phyloP scores from a whole-genome alignment of 2,329 filamentous ascomycete genomes.

The Trichophyton rubrum region DNA sequence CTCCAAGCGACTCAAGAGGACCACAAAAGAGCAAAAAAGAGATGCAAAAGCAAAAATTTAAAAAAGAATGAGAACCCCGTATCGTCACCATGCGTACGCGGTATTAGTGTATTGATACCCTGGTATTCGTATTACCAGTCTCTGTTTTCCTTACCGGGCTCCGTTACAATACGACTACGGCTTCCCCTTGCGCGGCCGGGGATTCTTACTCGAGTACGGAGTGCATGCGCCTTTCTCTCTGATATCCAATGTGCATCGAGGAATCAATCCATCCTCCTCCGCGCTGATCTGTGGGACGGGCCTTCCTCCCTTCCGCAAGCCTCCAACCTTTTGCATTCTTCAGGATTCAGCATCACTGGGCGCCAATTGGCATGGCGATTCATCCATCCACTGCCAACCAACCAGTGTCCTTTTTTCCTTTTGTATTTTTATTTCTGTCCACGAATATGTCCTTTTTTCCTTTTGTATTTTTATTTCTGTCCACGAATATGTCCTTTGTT shows the following conservation, averaged over 20 bases:
- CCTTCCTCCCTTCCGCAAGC: slow-evolving; percentile 16
- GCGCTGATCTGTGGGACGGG: slow-evolving; percentile 13
- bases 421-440: background rate
- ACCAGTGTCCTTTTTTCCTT: background rate
- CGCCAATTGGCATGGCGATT: background rate
- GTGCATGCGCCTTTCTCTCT: background rate
- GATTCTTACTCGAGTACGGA: background rate
- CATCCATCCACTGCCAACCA: background rate
- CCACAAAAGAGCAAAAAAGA: background rate
- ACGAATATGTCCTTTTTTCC: background rate
- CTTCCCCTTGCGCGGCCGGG: background rate
- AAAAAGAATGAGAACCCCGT: background rate
- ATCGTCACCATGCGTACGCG: background rate
- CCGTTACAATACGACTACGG: background rate
- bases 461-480: background rate
- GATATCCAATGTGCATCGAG: background rate
- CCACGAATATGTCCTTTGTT: background rate
- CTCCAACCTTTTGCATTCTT: slow-evolving; percentile 9
- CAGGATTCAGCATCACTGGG: slow-evolving; percentile 5
- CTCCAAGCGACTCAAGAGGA: background rate
- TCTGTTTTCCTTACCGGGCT: background rate
- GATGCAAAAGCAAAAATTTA: background rate
- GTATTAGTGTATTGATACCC: background rate
- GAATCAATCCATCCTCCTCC: slow-evolving; percentile 5
- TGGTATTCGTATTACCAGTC: background rate